Evolutionary conservation across 306 rosid genomes (phyloP).

Genomic region (Dryas octopetala): DNA sequence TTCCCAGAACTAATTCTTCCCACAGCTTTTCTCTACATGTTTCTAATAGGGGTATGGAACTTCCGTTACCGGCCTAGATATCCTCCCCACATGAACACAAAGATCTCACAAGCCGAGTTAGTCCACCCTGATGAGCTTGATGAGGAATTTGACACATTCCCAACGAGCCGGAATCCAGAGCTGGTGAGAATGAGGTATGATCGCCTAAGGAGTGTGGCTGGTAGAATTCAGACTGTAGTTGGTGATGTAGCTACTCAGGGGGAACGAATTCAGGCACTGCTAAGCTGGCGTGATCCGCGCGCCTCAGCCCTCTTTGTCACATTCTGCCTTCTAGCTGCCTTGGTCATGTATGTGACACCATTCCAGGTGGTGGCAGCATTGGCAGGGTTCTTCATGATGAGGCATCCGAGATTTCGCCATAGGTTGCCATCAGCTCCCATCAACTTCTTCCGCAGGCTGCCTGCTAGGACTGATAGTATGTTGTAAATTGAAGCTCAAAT

Average conservation of each 20-base stretch:
- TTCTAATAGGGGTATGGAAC: constrained; percentile 55
- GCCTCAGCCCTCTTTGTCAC: constrained; percentile 47
- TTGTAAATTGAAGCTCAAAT: constrained; percentile 23
- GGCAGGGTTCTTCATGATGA: constrained; percentile 35
- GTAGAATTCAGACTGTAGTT: constrained; percentile 46
- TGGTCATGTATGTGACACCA: constrained; percentile 45
- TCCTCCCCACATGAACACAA: constrained; percentile 56
- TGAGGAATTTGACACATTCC: constrained; percentile 59
- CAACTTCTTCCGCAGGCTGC: constrained; percentile 57
- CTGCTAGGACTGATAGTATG: constrained; percentile 49
- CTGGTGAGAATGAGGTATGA: constrained; percentile 55
- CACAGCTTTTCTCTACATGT: constrained; percentile 52
- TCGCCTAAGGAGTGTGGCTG: constrained; percentile 48
- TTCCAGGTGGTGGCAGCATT: constrained; percentile 44
- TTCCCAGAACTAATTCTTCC: constrained; percentile 52
- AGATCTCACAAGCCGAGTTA: constrained; percentile 46
- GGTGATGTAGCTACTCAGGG: constrained; percentile 61
- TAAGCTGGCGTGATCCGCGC: constrained; percentile 53
- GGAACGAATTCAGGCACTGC: constrained; percentile 43
- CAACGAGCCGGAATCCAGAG: constrained; percentile 37
- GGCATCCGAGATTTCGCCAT: constrained; percentile 51
- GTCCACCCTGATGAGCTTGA: constrained; percentile 54
- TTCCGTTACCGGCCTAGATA: constrained; percentile 53
- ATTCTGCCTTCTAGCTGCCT: constrained; percentile 38
- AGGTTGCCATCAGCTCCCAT: constrained; percentile 46